Base-by-base conservation (phyloP, 2,329 filamentous ascomycete species). In the Fusarium lyarnte region DNA sequence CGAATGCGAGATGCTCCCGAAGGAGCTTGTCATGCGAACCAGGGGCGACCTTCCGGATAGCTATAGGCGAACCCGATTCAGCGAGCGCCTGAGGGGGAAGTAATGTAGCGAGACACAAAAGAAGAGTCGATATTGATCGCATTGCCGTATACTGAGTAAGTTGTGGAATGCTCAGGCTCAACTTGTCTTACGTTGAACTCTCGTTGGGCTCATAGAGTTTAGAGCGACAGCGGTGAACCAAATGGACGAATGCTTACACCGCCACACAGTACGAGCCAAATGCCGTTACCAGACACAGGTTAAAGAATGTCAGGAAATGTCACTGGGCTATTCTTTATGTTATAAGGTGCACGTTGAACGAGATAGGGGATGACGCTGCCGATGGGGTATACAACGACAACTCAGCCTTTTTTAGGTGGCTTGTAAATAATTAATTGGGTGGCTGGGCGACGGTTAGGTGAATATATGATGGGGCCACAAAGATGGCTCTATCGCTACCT, bases 11-110 rank as follows among this genome's bases (percentile, higher is more conserved):
- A 79, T 94, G 92, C 47, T 93, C 87, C 62, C 91, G 84, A 73
- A 91, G 89, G 78, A 95, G 91, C 85, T 94, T 96, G 78, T 93
- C 91, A 66, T 88, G 88, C 54, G 89, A 87, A 77, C 94, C 90
- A 9, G 85, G 85, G 51, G 89, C 86, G 88, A 95, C 93, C 78
- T 94, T 94, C 78, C 88, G 89, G 60, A 95, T 85, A 2, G 89
- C 92, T 3, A 88, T 87, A 1, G 92, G 92, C 10, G 81, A 74
- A 23, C 66, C 65, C 55, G 78, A 78, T 33, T 80, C 79, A 36
- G 82, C 82, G 5, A 79, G 63, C 69, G 79, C 73, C n/a, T 78
- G 78, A 5, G 83, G 76, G 8, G 83, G 78, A 47, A 87, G 74
- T 29, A 89, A 81, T 21, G 86, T 78, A 46, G 88, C 81, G 45